Evolutionary conservation across 1,139 yeast genomes (phyloP).

Genomic region (Candida tropicalis): DNA sequence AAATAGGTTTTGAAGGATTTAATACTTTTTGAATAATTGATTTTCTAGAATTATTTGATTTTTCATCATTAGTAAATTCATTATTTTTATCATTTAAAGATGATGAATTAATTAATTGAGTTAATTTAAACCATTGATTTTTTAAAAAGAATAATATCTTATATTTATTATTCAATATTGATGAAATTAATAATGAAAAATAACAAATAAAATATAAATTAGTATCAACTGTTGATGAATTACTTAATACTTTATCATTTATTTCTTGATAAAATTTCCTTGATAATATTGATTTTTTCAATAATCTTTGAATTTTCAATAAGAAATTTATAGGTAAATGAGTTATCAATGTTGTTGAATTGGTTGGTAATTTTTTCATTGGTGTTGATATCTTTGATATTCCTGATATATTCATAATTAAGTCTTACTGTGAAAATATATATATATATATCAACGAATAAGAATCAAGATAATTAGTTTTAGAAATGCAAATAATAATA

Average conservation of each 20-base stretch:
- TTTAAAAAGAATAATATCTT: slow-evolving; percentile 33
- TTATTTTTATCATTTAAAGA: slow-evolving; percentile 14
- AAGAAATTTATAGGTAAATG: slow-evolving; percentile 23
- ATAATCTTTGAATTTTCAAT: slow-evolving; percentile 23
- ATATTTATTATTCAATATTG: slow-evolving; percentile 43
- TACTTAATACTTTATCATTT: slow-evolving; percentile 41
- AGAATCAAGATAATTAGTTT: neutral
- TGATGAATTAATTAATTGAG: slow-evolving; percentile 16
- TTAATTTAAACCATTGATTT: slow-evolving; percentile 27
- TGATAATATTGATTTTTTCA: slow-evolving; percentile 31
- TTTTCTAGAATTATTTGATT: neutral
- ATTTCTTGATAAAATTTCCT: slow-evolving; percentile 47
- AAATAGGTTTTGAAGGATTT: slow-evolving; percentile 8
- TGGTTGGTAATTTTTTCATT: slow-evolving; percentile 1
- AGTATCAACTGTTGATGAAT: slow-evolving; percentile 40
- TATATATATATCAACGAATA: neutral
- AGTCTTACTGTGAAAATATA: neutral
- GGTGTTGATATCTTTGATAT: slow-evolving; percentile 5
- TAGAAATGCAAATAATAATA: neutral
- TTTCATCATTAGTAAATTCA: neutral
- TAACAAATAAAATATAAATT: slow-evolving; percentile 49
- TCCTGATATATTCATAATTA: slow-evolving; percentile 8
- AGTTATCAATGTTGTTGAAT: neutral
- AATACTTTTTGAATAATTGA: slow-evolving; percentile 2
- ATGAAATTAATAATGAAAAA: slow-evolving; percentile 42